Evolutionary conservation across 345 rosid species (phyloP).

Genomic region (Sonneratia caseolaris): DNA sequence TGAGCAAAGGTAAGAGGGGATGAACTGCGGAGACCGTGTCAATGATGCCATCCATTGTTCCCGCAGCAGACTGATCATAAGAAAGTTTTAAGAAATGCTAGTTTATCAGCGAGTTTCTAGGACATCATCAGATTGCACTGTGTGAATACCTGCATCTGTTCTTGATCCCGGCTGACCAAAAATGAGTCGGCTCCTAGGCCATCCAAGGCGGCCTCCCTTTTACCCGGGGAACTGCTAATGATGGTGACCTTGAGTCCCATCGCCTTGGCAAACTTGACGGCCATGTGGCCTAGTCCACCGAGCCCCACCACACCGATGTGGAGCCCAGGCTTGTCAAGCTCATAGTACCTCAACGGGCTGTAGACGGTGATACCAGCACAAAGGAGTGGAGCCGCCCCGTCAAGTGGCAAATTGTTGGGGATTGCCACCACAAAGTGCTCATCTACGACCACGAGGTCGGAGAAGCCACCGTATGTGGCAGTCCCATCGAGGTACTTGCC

Average conservation of each 20-base stretch:
- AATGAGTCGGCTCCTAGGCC: constrained; percentile 34
- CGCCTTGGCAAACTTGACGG: constrained; percentile 44
- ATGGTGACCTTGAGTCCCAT: constrained; percentile 34
- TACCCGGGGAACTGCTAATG: constrained; percentile 33
- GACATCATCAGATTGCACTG: neutral
- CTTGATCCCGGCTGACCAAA: constrained; percentile 26
- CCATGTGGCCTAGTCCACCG: constrained; percentile 43
- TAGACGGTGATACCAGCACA: constrained; percentile 65
- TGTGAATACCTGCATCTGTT: constrained; percentile 23
- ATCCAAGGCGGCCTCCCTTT: constrained; percentile 31
- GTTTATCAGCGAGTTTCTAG: neutral
- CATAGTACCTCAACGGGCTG: constrained; percentile 47
- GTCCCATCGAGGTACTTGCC: constrained; percentile 34
- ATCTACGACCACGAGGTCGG: constrained; percentile 12
- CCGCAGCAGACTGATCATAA: constrained; percentile 17
- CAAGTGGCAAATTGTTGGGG: constrained; percentile 41
- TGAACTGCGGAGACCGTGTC: constrained; percentile 33
- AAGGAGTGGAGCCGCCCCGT: constrained; percentile 44
- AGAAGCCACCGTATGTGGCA: constrained; percentile 44
- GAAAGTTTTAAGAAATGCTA: neutral
- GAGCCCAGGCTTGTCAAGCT: constrained; percentile 20
- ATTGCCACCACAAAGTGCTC: constrained; percentile 23
- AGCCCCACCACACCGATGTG: constrained; percentile 41
- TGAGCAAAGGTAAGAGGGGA: constrained; percentile 22
- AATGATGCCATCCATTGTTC: constrained; percentile 27